Base-by-base conservation (phyloP, 345 rosid genomes). In the Boechera retrofracta region DNA sequence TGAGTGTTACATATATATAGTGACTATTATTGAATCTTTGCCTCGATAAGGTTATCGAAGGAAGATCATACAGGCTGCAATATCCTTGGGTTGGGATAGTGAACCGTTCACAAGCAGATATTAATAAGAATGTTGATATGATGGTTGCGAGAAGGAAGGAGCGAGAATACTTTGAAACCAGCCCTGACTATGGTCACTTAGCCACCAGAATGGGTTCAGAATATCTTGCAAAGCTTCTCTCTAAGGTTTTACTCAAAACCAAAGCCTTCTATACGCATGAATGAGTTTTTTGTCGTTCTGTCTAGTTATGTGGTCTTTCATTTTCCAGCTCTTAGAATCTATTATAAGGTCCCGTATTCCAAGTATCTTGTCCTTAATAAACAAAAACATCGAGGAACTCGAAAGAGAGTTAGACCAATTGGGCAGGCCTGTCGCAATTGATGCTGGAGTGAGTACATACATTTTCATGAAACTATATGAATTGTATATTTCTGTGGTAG, bases 1-100 rank as follows among this genome's bases (percentile, higher is more conserved):
- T 62, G 31, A 49, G 67, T 62, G 6, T 41, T 64, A 35, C 65
- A 33, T 59, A 13, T 1, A 8, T 7, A 41, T 42, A 13, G 48
- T 21, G 21, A 41, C 47, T 55, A 47, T 45, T 24, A 28, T 32
- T 72, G 68, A 67, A 26, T 49, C 5, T 54, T 66, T 53, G 38
- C 3, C 38, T 58, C 3, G 7, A 29, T 41, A 71, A 94, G 98
- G 97, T 94, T 68, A 89, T 94, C 2, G 91, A 94, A 84, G 97
- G 97, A 85, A 88, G 93, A 81, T 81, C 97, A 71, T 94, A 92
- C 67, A 79, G 85, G 70, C 82, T 94, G 79, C 89, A 84, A 63
- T 83, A 84, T 5, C 98, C 97, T 71, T 94, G 98, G 98, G 95
- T 89, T 77, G 98, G 98, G 48, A 84, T 94, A 67, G 97, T 94